phyloP scores from a whole-genome alignment of 2,329 filamentous ascomycete genomes.

The Ophiostoma pallidulum region DNA sequence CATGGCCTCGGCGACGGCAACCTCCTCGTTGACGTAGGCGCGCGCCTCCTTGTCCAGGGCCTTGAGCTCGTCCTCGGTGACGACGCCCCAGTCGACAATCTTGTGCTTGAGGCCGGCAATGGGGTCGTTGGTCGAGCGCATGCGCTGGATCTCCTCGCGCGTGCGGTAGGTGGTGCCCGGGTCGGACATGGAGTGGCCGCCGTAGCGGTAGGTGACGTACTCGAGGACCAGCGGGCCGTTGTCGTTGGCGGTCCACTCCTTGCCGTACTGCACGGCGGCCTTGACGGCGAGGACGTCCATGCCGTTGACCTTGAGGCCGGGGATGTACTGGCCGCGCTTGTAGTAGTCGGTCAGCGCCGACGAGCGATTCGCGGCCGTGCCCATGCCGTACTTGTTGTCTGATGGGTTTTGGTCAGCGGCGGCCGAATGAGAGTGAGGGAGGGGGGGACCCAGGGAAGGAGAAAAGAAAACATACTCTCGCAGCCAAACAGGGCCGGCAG shows the following conservation, averaged over 20 bases:
- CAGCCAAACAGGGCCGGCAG: slow-evolving; percentile 92
- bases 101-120: slow-evolving; percentile 98
- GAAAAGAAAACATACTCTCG: slow-evolving; percentile 63
- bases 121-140: slow-evolving; percentile 97
- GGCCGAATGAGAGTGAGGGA: background rate
- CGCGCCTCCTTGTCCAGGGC: slow-evolving; percentile 88
- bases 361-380: slow-evolving; percentile 87
- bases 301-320: slow-evolving; percentile 97
- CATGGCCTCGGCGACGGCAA: slow-evolving; percentile 86
- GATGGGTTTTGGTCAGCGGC: slow-evolving; percentile 19
- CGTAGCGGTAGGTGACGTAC: slow-evolving; percentile 98
- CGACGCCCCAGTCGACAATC: slow-evolving; percentile 90
- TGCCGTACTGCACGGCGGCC: slow-evolving; percentile 88
- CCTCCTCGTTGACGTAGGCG: slow-evolving; percentile 76
- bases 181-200: slow-evolving; percentile 99
- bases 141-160: slow-evolving; percentile 98
- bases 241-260: slow-evolving; percentile 71
- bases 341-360: slow-evolving; percentile 98
- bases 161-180: slow-evolving; percentile 98
- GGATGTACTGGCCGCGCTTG: slow-evolving; percentile 99
- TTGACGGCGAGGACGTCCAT: slow-evolving; percentile 99
- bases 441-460: too few species aligned
- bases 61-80: slow-evolving; percentile 93
- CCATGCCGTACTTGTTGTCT: slow-evolving; percentile 99
- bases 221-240: slow-evolving; percentile 94